Evolutionary conservation across 163 green algal species (phyloP).

Genomic region (Scenedesmus sp.): DNA sequence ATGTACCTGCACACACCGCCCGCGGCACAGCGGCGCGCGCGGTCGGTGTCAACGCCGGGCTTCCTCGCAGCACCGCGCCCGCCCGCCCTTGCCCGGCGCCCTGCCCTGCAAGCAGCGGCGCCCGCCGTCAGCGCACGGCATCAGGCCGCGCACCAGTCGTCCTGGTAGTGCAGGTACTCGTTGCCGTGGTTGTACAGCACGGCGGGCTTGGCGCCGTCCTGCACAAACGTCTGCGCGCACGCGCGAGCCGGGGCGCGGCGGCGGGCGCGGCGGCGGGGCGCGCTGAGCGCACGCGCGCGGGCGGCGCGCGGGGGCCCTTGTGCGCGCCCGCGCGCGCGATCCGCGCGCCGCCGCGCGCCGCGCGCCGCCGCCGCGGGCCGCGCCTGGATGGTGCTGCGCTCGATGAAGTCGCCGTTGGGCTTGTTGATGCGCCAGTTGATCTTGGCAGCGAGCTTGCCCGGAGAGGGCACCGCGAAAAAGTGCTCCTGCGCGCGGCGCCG

Average conservation of each 20-base stretch:
- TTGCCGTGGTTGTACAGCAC: conserved; percentile 83
- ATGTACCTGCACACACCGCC: conserved; percentile 92
- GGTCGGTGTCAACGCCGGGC: too few species aligned
- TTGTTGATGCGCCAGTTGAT: conserved; percentile 88
- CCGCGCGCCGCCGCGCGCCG: too few species aligned
- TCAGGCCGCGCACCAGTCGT: conserved; percentile 80
- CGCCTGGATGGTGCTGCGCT: conserved; percentile 74
- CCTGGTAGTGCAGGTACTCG: conserved; percentile 89
- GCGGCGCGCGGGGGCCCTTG: too few species aligned
- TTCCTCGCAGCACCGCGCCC: too few species aligned
- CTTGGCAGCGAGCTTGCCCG: conserved; percentile 70
- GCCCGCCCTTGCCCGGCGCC: too few species aligned
- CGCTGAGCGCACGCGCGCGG: too few species aligned
- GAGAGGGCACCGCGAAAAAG: conserved; percentile 77
- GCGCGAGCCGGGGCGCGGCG: too few species aligned
- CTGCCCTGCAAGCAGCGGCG: too few species aligned
- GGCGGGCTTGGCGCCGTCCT: conserved; percentile 54
- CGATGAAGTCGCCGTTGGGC: conserved; percentile 78
- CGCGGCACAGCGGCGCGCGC: too few species aligned
- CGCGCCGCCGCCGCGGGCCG: background rate
- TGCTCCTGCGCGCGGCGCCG: conserved; percentile 69
- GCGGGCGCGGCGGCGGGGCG: too few species aligned
- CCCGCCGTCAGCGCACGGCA: too few species aligned
- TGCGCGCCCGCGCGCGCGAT: too few species aligned
- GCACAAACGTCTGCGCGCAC: conserved; percentile 45